A percentile compares a stretch with the other conserved stretches of the same genome.
These are phyloP conservation scores for Alternaria tenuissima DNA, from an alignment of 2,329 filamentous ascomycete genomes.

Conservation along the genomic window DNA sequence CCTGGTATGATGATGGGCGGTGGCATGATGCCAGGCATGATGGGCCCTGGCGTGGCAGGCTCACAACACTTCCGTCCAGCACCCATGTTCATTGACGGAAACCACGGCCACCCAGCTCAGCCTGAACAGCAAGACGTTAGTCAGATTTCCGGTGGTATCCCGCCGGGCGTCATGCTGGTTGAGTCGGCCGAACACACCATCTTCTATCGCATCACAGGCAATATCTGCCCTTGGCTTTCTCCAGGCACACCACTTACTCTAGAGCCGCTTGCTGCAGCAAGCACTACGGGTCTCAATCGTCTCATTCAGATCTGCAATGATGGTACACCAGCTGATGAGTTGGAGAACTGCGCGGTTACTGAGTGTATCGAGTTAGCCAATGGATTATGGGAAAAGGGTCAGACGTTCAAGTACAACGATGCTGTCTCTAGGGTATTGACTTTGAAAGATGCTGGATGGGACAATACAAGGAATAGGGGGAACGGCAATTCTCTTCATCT, in stretches of 20 bases:
- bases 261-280: conserved; percentile 35
- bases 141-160: conserved; percentile 37
- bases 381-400: conserved; percentile 47
- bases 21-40: conserved; percentile 15
- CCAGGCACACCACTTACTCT: conserved; percentile 35
- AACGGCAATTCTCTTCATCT: conserved; percentile 40
- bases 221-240: conserved; percentile 42
- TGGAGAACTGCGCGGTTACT: conserved; percentile 40
- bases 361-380: conserved; percentile 48
- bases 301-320: conserved; percentile 42
- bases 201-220: conserved; percentile 38
- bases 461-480: conserved; percentile 41
- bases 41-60: conserved; percentile 22
- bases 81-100: conserved; percentile 33
- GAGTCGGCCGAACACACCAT: conserved; percentile 38
- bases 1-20: conserved; percentile 19
- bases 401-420: conserved; percentile 45
- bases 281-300: conserved; percentile 37
- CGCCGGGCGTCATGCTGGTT: conserved; percentile 36
- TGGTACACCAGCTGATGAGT: conserved; percentile 25
- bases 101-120: conserved; percentile 28
- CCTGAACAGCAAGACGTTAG: conserved; percentile 37
- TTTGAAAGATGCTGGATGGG: conserved; percentile 43
- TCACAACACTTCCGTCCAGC: conserved; percentile 30
- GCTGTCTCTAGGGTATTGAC: conserved; percentile 43